phyloP scores from a whole-genome alignment of 164 flowering plant species.

The Aristolochia californica region DNA sequence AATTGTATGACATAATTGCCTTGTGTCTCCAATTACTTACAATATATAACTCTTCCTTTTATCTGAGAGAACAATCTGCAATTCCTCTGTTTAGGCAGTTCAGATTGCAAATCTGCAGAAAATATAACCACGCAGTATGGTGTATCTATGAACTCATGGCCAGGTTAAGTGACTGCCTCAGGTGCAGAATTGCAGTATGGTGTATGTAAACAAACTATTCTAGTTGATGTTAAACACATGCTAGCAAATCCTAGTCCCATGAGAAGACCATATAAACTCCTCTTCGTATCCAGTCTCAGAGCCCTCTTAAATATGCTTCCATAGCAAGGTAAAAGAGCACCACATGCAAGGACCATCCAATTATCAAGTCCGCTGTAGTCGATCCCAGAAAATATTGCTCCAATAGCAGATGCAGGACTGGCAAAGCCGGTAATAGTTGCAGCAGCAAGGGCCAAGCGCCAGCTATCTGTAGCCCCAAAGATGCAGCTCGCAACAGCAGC shows the following conservation, averaged over 20 bases:
- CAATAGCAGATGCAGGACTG: conserved; percentile 81
- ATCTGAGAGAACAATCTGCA: no score
- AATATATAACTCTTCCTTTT: no score
- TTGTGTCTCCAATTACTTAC: no score
- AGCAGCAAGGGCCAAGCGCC: conserved; percentile 69
- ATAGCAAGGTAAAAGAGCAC: conserved; percentile 65
- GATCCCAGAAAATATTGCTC: conserved; percentile 79
- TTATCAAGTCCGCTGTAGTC: conserved; percentile 85
- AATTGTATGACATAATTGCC: no score
- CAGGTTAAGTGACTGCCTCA: conserved; percentile 66
- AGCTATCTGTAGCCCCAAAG: conserved; percentile 81
- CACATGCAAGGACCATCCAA: conserved; percentile 89
- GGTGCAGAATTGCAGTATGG: conserved; percentile 96
- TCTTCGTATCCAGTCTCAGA: conserved; percentile 36
- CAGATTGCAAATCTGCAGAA: no score
- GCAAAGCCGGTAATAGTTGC: conserved; percentile 71
- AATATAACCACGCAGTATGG: no score
- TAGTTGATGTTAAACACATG: conserved; percentile 60
- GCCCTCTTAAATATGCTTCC: conserved; percentile 45
- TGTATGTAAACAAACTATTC: conserved; percentile 81
- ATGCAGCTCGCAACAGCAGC: conserved; percentile 93
- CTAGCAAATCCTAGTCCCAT: conserved; percentile 54
- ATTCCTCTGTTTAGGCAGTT: no score
- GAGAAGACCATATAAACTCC: conserved; percentile 45
- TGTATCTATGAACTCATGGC: no score